Evolutionary conservation across 257 asterid species (phyloP).

Genomic region (Avicennia marina): DNA sequence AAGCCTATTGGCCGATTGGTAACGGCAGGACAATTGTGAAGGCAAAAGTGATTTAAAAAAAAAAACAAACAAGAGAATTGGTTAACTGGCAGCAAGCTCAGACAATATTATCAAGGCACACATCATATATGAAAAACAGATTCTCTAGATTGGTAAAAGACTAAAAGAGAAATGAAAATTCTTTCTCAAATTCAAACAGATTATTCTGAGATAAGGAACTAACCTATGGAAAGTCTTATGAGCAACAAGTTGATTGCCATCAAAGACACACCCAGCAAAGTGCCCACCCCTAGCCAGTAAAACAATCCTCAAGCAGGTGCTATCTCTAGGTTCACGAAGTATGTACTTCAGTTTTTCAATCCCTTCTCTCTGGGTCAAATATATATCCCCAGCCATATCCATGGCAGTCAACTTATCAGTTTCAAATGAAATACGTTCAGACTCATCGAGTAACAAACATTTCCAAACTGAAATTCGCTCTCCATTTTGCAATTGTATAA

Average conservation of each 20-base stretch:
- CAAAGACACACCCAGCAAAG: slow-evolving; percentile 95
- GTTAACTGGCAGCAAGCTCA: background rate
- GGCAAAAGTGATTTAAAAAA: background rate
- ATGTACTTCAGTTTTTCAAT: slow-evolving; percentile 55
- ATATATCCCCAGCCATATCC: slow-evolving; percentile 31
- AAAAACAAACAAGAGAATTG: background rate
- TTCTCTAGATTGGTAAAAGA: no score
- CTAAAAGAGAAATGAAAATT: background rate
- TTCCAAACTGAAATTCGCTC: slow-evolving; percentile 73
- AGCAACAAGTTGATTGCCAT: slow-evolving; percentile 77
- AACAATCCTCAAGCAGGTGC: slow-evolving; percentile 62
- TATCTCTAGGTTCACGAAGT: slow-evolving; percentile 72
- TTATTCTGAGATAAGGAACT: slow-evolving; percentile 21
- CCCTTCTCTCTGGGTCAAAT: slow-evolving; percentile 52
- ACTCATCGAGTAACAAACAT: slow-evolving; percentile 61
- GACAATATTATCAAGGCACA: background rate
- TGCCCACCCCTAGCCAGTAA: slow-evolving; percentile 95
- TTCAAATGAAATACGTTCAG: slow-evolving; percentile 49
- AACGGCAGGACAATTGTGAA: background rate
- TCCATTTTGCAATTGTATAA: slow-evolving; percentile 57
- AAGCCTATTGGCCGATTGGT: background rate
- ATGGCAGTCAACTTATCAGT: slow-evolving; percentile 32
- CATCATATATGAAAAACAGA: no score
- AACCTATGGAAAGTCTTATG: slow-evolving; percentile 98
- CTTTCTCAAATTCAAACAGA: background rate